A percentile compares a stretch with the other conserved stretches of the same genome.
Evolutionary conservation across 169 alveolate species (phyloP).

Genomic region (Eimeria tenella): DNA sequence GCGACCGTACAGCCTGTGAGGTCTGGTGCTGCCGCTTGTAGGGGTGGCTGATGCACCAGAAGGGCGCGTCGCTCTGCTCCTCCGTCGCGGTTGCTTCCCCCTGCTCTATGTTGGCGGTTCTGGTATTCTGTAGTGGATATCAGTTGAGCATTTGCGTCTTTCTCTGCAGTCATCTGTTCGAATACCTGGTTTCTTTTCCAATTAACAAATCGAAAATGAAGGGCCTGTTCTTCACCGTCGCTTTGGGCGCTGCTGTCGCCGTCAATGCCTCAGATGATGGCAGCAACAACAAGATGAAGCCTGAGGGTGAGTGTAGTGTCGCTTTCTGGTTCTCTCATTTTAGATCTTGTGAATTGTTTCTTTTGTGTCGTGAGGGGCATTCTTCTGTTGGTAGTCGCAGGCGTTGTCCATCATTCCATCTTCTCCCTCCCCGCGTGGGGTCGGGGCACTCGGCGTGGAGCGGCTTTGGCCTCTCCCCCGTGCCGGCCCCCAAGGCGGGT

Average conservation of each 20-base stretch:
- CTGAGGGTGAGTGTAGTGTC: not conserved
- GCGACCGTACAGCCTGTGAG: too few species aligned
- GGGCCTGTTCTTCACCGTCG: not conserved
- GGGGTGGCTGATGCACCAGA: slow-evolving; percentile 1
- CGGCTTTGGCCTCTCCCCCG: too few species aligned
- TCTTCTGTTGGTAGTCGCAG: not conserved
- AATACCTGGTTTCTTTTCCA: not conserved
- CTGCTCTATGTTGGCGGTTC: slow-evolving; percentile 1
- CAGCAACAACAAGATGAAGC: not conserved
- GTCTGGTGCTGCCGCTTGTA: too few species aligned
- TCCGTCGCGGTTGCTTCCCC: slow-evolving; percentile 15
- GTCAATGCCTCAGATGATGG: not conserved
- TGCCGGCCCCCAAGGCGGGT: not conserved
- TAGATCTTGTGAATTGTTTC: not conserved
- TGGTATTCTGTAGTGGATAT: not conserved
- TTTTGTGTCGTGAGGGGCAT: not conserved
- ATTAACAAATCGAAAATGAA: slow-evolving; percentile 21
- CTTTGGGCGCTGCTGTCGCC: slow-evolving; percentile 16
- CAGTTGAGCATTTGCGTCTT: slow-evolving; percentile 19
- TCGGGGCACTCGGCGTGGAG: too few species aligned
- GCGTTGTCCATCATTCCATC: not conserved
- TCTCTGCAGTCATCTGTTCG: not conserved
- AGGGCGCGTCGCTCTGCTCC: slow-evolving; percentile 45
- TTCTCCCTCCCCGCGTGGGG: too few species aligned
- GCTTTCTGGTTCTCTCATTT: not conserved